These are phyloP conservation scores for Colletotrichum kahawae DNA, from an alignment of 2,329 filamentous ascomycete species.

Conservation along the genomic window DNA sequence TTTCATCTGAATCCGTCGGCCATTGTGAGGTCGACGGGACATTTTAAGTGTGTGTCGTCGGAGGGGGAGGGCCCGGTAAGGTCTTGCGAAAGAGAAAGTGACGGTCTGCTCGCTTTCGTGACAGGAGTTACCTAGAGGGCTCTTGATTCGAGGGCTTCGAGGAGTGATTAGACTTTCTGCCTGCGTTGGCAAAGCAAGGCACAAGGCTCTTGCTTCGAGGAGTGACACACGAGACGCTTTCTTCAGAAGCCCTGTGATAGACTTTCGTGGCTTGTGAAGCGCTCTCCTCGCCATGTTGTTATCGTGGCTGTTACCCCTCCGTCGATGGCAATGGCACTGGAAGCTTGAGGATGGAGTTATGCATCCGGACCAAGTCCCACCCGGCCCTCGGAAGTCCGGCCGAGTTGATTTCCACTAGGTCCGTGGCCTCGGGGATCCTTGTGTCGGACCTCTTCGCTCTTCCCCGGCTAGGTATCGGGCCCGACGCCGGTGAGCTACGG, in stretches of 20 bases:
- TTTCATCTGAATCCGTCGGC: constrained; percentile 5
- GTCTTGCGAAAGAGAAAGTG: neutral
- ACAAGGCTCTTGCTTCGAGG: neutral
- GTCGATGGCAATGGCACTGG: neutral
- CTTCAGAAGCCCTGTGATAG: neutral
- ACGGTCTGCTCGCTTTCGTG: neutral
- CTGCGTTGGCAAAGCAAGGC: neutral
- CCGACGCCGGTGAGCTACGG: neutral
- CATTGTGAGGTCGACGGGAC: neutral
- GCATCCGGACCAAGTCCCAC: neutral
- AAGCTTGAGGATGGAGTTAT: neutral
- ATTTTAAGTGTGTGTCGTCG: neutral
- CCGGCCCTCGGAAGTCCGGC: neutral
- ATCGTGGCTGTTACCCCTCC: neutral
- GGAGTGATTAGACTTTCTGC: neutral
- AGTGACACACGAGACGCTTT: neutral
- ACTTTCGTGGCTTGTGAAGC: neutral
- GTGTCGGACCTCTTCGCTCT: neutral
- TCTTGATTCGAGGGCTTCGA: neutral
- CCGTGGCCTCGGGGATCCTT: neutral
- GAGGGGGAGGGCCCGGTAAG: neutral
- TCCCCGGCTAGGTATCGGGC: neutral
- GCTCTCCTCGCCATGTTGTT: neutral
- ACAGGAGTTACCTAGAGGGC: neutral
- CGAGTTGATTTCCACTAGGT: neutral